Conservation (phyloP, 2,329 filamentous ascomycete species). For the Aspergillus ruber region DNA sequence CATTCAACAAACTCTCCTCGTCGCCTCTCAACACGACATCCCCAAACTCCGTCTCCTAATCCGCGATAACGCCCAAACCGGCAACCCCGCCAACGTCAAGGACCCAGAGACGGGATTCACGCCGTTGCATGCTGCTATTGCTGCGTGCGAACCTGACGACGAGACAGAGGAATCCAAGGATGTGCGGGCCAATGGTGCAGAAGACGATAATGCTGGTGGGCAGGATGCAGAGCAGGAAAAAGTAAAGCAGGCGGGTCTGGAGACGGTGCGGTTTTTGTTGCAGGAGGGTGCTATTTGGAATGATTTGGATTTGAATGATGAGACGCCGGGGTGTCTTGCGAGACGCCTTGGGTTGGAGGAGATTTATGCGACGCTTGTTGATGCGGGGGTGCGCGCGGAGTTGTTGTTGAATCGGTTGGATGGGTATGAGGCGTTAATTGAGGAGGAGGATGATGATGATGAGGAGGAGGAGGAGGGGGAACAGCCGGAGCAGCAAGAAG, state of each 20-base stretch:
- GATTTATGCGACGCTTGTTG: conserved; percentile 76
- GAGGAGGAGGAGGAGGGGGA: conserved; percentile 25
- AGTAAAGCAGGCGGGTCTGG: conserved; percentile 54
- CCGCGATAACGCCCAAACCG: conserved; percentile 39
- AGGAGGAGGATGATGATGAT: conserved; percentile 40
- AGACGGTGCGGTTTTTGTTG: conserved; percentile 68
- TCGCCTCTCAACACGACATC: conserved; percentile 62
- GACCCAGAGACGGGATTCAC: conserved; percentile 81
- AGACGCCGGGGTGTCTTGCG: conserved; percentile 88
- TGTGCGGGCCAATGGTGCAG: no score
- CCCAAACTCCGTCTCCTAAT: conserved; percentile 63
- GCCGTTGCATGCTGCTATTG: conserved; percentile 83
- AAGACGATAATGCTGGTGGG: no score
- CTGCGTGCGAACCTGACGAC: conserved; percentile 53
- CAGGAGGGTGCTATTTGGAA: conserved; percentile 96
- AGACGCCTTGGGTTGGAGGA: conserved; percentile 58
- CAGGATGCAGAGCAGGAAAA: conserved; percentile 19
- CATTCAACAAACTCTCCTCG: conserved; percentile 58
- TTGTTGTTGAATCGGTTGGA: conserved; percentile 76
- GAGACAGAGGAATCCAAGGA: conserved; percentile 19
- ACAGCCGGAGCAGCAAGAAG: conserved; percentile 23
- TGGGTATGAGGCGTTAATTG: conserved; percentile 65
- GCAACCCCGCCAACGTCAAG: conserved; percentile 64
- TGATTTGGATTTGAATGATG: conserved; percentile 75
- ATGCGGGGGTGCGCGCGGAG: conserved; percentile 86